Evolutionary conservation across 208 protist genomes (phyloP).

Genomic region (Leishmania aethiopica): DNA sequence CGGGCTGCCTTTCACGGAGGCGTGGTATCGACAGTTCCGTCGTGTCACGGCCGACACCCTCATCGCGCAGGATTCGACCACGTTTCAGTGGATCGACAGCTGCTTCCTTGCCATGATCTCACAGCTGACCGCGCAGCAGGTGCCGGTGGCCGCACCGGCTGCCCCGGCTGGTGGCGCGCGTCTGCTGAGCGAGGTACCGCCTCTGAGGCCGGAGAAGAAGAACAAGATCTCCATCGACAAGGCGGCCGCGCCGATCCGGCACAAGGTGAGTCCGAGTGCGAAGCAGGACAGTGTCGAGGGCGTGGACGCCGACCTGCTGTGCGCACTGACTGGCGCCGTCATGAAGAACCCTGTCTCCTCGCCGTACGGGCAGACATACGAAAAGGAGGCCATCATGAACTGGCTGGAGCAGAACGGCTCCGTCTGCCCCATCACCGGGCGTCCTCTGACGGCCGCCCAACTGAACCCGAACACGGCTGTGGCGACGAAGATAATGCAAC

Average conservation of each 20-base stretch:
- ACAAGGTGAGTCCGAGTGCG: conserved; percentile 38
- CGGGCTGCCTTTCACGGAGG: conserved; percentile 67
- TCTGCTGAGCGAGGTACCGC: conserved; percentile 72
- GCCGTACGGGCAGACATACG: conserved; percentile 91
- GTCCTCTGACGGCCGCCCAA: conserved; percentile 60
- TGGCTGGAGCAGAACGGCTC: conserved; percentile 91
- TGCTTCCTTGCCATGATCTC: conserved; percentile 55
- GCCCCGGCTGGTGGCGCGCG: conserved; percentile 15
- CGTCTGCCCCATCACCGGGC: conserved; percentile 91
- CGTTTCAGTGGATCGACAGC: conserved; percentile 67
- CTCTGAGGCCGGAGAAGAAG: conserved; percentile 46
- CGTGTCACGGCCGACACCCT: conserved; percentile 70
- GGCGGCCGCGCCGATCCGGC: conserved; percentile 63
- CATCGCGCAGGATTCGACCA: conserved; percentile 62
- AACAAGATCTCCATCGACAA: conserved; percentile 80
- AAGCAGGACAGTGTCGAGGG: conserved; percentile 58
- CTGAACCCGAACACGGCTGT: conserved; percentile 75
- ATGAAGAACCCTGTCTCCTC: conserved; percentile 93
- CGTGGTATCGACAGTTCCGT: conserved; percentile 84
- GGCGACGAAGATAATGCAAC: conserved; percentile 73
- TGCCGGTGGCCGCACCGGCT: conserved; percentile 21
- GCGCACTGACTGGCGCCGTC: conserved; percentile 82
- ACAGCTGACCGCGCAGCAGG: conserved; percentile 40
- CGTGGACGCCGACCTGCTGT: conserved; percentile 70
- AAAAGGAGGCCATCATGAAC: conserved; percentile 79